These are phyloP conservation scores for Gloeostereum incarnatum DNA, from an alignment of 768 basidiomycete genomes.

Conservation along the genomic window DNA sequence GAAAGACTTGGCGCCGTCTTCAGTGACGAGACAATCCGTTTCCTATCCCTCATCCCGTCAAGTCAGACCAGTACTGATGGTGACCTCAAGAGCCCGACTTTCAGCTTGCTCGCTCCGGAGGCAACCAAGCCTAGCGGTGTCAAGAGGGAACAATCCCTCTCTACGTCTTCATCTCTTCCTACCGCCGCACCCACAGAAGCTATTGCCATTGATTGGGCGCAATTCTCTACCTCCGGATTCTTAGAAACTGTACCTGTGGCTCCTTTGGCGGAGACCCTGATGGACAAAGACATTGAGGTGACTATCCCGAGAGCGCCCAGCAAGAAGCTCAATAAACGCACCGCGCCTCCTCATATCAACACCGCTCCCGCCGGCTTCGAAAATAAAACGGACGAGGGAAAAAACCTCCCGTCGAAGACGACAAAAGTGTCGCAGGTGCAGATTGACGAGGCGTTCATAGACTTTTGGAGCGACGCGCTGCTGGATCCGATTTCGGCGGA, in stretches of 20 bases:
- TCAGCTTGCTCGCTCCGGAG: conserved; percentile 15
- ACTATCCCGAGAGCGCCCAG: conserved; percentile 33
- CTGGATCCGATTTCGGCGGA: conserved; percentile 53
- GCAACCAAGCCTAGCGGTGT: no score
- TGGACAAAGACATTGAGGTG: conserved; percentile 52
- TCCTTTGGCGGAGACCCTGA: conserved; percentile 46
- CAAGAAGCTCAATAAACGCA: conserved; percentile 10
- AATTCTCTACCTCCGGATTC: conserved; percentile 63
- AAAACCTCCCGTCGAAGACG: conserved; percentile 24
- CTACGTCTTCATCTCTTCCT: no score
- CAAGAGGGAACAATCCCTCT: no score
- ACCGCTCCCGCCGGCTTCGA: neutral
- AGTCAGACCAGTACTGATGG: conserved; percentile 16
- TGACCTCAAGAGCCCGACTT: conserved; percentile 8
- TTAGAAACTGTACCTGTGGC: conserved; percentile 26
- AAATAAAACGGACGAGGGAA: neutral
- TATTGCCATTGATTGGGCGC: conserved; percentile 48
- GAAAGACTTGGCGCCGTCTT: conserved; percentile 43
- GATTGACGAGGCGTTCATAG: conserved; percentile 74
- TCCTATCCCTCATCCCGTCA: conserved; percentile 40
- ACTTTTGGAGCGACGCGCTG: conserved; percentile 74
- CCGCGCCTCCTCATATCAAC: conserved; percentile 5
- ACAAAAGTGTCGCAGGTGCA: conserved; percentile 39
- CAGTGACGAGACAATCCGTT: conserved; percentile 54
- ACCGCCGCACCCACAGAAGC: conserved; percentile 2